Percentiles rank a stretch among this genome's conserved stretches.
Evolutionary conservation across 2,329 filamentous ascomycete species (phyloP).

Genomic region (Phoma herbarum): DNA sequence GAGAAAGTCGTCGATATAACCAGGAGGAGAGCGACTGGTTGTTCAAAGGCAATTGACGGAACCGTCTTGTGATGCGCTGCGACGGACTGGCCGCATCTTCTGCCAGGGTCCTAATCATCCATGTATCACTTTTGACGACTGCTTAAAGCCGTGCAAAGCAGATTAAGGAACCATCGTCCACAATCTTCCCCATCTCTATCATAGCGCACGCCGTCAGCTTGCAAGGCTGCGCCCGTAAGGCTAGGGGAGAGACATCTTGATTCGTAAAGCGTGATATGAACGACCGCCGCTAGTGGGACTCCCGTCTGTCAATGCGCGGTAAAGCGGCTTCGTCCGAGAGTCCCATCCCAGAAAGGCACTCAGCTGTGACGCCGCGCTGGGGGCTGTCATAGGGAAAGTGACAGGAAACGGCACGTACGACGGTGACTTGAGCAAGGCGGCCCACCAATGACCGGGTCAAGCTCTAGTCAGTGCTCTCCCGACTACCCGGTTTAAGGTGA

Average conservation of each 20-base stretch:
- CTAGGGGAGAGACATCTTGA: constrained; percentile 37
- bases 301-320: constrained; percentile 30
- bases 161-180: constrained; percentile 13
- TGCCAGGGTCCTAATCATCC: constrained; percentile 32
- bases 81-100: constrained; percentile 21
- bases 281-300: constrained; percentile 28
- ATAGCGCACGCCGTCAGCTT: constrained; percentile 18
- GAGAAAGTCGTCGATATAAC: not conserved
- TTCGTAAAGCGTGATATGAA: constrained; percentile 27
- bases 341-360: constrained; percentile 25
- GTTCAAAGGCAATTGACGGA: constrained; percentile 10
- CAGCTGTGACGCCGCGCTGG: constrained; percentile 28
- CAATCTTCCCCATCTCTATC: constrained; percentile 13
- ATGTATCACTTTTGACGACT: constrained; percentile 33
- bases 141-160: constrained; percentile 20
- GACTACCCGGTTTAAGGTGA: constrained; percentile 38
- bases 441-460: constrained; percentile 29
- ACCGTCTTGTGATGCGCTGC: constrained; percentile 32
- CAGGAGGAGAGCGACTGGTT: not conserved
- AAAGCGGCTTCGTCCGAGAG: constrained; percentile 24
- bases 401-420: constrained; percentile 52
- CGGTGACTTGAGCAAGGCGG: constrained; percentile 31
- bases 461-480: constrained; percentile 25
- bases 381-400: constrained; percentile 32
- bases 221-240: constrained; percentile 29